phyloP scores from a whole-genome alignment of 495 filamentous ascomycete genomes.

The Hypoxylon cercidicola region DNA sequence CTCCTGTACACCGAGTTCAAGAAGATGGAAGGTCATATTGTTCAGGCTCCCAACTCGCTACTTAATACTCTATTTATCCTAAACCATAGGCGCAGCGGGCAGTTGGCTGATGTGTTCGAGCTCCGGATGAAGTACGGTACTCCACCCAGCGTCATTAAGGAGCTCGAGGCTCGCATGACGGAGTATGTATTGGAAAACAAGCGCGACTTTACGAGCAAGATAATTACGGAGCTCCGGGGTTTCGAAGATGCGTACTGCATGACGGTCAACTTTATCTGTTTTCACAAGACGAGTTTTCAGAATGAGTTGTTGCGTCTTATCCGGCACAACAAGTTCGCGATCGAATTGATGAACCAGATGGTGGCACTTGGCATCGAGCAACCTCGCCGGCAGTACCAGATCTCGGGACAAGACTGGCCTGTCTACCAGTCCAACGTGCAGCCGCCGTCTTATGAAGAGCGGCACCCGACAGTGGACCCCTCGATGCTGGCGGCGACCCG shows the following conservation, averaged over 20 bases:
- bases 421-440: constrained; percentile 56
- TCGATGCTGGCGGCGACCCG: constrained; percentile 40
- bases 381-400: constrained; percentile 79
- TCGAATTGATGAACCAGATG: constrained; percentile 89
- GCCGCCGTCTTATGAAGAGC: constrained; percentile 45
- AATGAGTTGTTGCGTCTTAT: constrained; percentile 92
- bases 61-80: constrained; percentile 94
- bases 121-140: constrained; percentile 91
- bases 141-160: constrained; percentile 84
- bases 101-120: constrained; percentile 85
- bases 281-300: constrained; percentile 92
- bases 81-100: constrained; percentile 91
- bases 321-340: constrained; percentile 94
- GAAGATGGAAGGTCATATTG: constrained; percentile 95
- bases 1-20: constrained; percentile 98
- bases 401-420: constrained; percentile 62
- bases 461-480: constrained; percentile 33
- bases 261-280: constrained; percentile 94
- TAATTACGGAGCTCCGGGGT: constrained; percentile 85
- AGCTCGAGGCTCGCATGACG: constrained; percentile 81
- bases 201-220: constrained; percentile 89
- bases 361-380: constrained; percentile 88
- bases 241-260: constrained; percentile 68
- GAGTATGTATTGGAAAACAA: constrained; percentile 88
- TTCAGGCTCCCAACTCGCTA: constrained; percentile 94